These are phyloP conservation scores for Hygrophoropsis aurantiaca DNA, from an alignment of 768 basidiomycete genomes.

Conservation along the genomic window DNA sequence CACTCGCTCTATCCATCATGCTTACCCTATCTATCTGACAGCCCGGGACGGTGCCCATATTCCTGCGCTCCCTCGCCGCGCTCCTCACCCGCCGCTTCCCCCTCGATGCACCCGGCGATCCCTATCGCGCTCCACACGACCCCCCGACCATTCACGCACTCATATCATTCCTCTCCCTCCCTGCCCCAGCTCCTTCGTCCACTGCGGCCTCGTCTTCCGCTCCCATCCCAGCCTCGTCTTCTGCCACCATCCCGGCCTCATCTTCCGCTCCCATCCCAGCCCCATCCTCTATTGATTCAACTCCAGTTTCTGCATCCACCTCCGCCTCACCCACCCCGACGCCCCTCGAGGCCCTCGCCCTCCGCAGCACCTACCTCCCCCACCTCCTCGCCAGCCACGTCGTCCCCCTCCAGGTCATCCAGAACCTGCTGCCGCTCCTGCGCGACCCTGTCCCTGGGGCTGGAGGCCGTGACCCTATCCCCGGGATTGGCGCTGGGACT, in stretches of 20 bases:
- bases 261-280: conserved; percentile 74
- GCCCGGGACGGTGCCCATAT: conserved; percentile 71
- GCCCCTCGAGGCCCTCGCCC: conserved; percentile 70
- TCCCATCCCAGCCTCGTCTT: conserved; percentile 63
- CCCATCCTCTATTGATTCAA: conserved; percentile 78
- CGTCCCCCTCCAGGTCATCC: conserved; percentile 74
- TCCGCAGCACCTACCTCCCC: conserved; percentile 62
- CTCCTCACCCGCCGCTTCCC: conserved; percentile 84
- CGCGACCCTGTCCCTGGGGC: no score
- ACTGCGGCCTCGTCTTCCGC: conserved; percentile 68
- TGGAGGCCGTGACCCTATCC: no score
- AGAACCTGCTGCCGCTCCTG: conserved; percentile 73
- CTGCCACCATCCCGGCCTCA: conserved; percentile 71
- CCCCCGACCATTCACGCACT: conserved; percentile 76
- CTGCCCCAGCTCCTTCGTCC: no score
- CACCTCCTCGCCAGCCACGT: conserved; percentile 76
- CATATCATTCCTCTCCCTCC: conserved; percentile 71
- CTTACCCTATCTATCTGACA: conserved; percentile 25
- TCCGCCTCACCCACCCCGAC: conserved; percentile 40
- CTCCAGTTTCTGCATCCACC: conserved; percentile 57
- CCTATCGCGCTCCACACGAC: conserved; percentile 63
- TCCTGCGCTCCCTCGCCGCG: conserved; percentile 79
- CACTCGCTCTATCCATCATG: conserved; percentile 3
- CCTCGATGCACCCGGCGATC: conserved; percentile 75
- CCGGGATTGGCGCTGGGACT: no score